Conservation (phyloP, 306 rosid species). For the Hippophae tibetana region DNA sequence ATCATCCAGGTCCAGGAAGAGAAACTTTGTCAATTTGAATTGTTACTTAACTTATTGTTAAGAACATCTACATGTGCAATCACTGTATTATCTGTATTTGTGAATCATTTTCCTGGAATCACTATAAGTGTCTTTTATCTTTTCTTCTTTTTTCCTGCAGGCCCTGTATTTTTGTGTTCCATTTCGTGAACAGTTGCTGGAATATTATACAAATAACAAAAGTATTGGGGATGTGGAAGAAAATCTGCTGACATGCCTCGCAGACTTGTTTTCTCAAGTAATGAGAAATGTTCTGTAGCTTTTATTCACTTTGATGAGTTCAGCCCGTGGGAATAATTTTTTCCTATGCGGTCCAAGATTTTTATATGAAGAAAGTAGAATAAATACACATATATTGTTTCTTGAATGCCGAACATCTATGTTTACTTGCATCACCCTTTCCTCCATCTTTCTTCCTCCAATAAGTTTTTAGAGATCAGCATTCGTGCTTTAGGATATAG, state of each 20-base stretch:
- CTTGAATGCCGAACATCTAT: no score
- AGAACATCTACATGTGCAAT: background rate
- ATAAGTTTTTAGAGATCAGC: no score
- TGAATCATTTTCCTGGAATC: conserved; percentile 1
- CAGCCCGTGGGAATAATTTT: no score
- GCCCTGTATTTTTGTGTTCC: conserved; percentile 99
- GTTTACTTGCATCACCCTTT: no score
- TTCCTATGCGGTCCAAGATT: no score
- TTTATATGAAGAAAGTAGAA: no score
- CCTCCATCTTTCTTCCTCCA: no score
- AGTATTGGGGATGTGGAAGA: conserved; percentile 67
- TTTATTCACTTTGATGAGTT: background rate
- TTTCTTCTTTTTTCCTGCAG: conserved; percentile 34
- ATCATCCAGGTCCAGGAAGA: background rate
- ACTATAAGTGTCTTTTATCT: conserved; percentile 3
- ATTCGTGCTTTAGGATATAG: no score
- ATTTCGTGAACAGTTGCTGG: conserved; percentile 86
- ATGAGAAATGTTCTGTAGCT: background rate
- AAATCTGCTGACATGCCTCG: conserved; percentile 94
- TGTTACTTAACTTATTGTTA: background rate
- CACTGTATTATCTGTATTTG: background rate
- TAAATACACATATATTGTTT: no score
- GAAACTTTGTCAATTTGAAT: no score
- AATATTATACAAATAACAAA: conserved; percentile 72
- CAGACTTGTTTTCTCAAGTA: conserved; percentile 95